A percentile compares a stretch with the other conserved stretches of the same genome.
Evolutionary conservation across 768 basidiomycete species (phyloP).

Genomic region (Neoboletus magnificus): DNA sequence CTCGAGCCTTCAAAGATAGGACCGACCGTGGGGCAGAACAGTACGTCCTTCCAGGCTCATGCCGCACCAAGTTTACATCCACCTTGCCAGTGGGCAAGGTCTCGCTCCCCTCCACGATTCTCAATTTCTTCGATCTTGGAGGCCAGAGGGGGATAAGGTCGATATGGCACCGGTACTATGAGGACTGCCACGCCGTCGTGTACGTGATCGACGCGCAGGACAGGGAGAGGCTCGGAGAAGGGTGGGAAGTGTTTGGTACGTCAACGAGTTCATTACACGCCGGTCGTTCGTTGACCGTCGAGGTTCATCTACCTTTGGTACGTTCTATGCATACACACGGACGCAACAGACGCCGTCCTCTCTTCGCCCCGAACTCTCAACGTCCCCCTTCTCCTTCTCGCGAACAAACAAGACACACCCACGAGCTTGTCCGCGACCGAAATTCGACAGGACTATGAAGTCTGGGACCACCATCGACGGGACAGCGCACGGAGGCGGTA

Average conservation of each 20-base stretch:
- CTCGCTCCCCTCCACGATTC: constrained; percentile 85
- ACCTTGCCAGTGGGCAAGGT: constrained; percentile 80
- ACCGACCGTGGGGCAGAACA: constrained; percentile 97
- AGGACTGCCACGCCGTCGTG: constrained; percentile 95
- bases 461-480: constrained; percentile 76
- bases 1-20: constrained; percentile 91
- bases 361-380: constrained; percentile 87
- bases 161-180: constrained; percentile 94
- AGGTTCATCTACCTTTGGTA: not conserved
- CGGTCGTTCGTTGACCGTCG: not conserved
- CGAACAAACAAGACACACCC: constrained; percentile 93
- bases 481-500: constrained; percentile 61
- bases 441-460: constrained; percentile 85
- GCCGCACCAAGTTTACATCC: not conserved
- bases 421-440: constrained; percentile 82
- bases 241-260: constrained; percentile 97
- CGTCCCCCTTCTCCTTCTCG: constrained; percentile 86
- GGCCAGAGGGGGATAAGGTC: constrained; percentile 91
- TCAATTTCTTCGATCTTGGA: constrained; percentile 97
- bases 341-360: constrained; percentile 67
- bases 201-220: constrained; percentile 95
- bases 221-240: constrained; percentile 82
- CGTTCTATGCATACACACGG: not conserved
- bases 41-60: constrained; percentile 45
- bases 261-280: not conserved